Base-by-base conservation (phyloP, 2,329 filamentous ascomycete species). In the Sclerotinia minor region DNA sequence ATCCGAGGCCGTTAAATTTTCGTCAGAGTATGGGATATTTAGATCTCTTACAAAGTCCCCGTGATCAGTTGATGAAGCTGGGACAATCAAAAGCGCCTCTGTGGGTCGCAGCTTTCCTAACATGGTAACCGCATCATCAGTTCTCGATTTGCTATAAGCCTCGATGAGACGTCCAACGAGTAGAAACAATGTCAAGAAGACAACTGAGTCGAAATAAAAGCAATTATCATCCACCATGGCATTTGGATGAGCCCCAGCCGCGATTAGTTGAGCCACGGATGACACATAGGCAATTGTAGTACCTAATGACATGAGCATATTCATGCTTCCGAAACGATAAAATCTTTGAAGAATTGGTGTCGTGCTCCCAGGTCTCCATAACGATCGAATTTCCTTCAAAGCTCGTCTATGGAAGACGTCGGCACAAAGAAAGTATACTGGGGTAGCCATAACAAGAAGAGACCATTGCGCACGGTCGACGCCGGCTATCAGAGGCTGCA, bases 271-370 rank as follows among this genome's bases (percentile, higher is more conserved):
- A 21, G 87, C 89, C 32, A 96, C 80, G 0, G 92, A 96, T 0
- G 92, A 89, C 70, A 96, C 81, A 77, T 96, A 97, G 1, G 94
- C 94, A 69, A 97, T 92, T 2, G 87, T 90, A 0, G 94, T 96
- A 7, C 93, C 94, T 2, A 96, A 83, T 9, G 91, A 95, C 79
- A 97, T 94, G 69, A 97, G 84, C 81, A 96, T 90, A 76, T 96
- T 96, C 94, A 97, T 97, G 80, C 93, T 97, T 11, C 94, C 94
- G 75, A 97, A 97, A n/a, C 91, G 88, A 77, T 93, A 92, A 75
- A 97, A 94, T 19, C 94, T 84, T 72, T 89, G 85, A 21, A 91
- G 73, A 5, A 96, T 77, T 0, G 92, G 91, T 0, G 89, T 89
- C 49, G 84, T 86, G 76, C 92, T 96, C 38, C 87, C 86, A 2